Evolutionary conservation across 345 rosid genomes (phyloP), one percentile per base, ranked within the genome.

Genomic region (Euphorbia pulcherrima): DNA sequence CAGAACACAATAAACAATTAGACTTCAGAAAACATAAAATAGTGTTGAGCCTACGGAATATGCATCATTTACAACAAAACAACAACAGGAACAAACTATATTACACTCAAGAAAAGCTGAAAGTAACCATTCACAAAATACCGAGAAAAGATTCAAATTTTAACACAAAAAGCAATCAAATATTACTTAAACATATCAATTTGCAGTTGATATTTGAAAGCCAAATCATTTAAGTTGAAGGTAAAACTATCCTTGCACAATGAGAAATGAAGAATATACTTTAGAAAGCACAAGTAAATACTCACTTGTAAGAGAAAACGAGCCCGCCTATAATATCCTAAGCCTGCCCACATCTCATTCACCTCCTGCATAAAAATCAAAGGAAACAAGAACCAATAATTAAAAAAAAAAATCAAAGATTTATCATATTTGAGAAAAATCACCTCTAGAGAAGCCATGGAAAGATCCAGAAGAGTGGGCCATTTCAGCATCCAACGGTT

Each of bases 291-390:
- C 17, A 24, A 37, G 39, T 17, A 56, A 65, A 2, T 47, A 41
- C 73, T 74, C 71, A 93, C 97, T 93, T 93, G 96, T 64, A 87
- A 77, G 41, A 90, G 85, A 79, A 88, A 93, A 64, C 98, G 94
- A 16, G 94, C 97, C 29, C 97, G 83, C 76, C 98, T 81, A 61
- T 93, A 93, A 77, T 93, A 93, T 10, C 97, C 97, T 68, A 93
- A 74, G 54, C 98, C 97, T 29, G 98, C 98, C 97, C 97, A 93
- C 90, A 93, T 86, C 72, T 93, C 91, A 69, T 93, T 93, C 70
- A 90, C 97, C 80, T 93, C 97, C 97, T 93, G 85, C 80, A 78
- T 62, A 59, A 57, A 55, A 12, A 48, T 17, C 8, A 46, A 69
- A 41, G 17, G 70, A 67, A 8, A 40, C 26, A 53, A 23, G 4